These are phyloP conservation scores for Ricinus communis DNA, from an alignment of 345 rosid genomes.

Conservation along the genomic window DNA sequence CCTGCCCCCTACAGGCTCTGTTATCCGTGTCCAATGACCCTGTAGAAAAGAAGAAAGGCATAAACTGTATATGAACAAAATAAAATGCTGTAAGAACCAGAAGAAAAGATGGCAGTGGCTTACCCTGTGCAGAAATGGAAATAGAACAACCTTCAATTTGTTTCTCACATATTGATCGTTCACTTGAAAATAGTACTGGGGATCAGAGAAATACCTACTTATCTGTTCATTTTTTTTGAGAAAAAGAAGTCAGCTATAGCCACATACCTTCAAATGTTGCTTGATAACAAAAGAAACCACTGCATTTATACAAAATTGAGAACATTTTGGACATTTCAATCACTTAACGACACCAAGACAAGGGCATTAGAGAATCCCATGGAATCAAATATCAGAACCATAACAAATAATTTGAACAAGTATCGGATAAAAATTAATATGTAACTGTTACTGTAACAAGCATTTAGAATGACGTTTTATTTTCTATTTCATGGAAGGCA, in stretches of 20 bases:
- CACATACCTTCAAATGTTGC: background rate
- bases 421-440: background rate
- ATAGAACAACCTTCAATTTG: conserved; percentile 87
- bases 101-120: conserved; percentile 20
- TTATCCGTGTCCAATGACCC: conserved; percentile 96
- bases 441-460: background rate
- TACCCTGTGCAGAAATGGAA: conserved; percentile 94
- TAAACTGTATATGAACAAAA: conserved; percentile 1
- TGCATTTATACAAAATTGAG: background rate
- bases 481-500: no score
- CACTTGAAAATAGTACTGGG: conserved; percentile 96
- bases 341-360: background rate
- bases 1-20: conserved; percentile 96
- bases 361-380: background rate
- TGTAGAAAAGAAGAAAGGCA: conserved; percentile 26
- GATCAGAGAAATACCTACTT: conserved; percentile 87
- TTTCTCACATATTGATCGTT: conserved; percentile 95
- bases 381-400: background rate
- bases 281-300: background rate
- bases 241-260: conserved; percentile 6
- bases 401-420: background rate
- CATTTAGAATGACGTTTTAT: background rate
- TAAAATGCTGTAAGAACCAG: background rate
- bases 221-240: conserved; percentile 60
- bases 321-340: background rate